Percentiles rank a stretch among this genome's conserved stretches.
phyloP scores from a whole-genome alignment of 495 filamentous ascomycete species.

The Margaritispora aquatica region DNA sequence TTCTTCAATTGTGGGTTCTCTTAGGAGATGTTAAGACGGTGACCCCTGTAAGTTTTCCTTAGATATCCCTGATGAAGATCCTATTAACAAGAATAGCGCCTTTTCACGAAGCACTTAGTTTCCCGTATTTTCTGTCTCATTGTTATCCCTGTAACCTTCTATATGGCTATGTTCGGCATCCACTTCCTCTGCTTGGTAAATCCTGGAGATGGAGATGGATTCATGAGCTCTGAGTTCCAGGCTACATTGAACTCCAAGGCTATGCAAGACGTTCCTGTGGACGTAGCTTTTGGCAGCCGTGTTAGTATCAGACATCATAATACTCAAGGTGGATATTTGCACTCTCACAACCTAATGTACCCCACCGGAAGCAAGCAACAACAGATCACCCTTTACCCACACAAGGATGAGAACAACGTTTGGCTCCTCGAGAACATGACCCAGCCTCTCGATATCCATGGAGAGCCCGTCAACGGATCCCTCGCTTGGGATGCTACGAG shows the following conservation, averaged over 20 bases:
- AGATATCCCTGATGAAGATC: neutral
- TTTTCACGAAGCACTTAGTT: constrained; percentile 94
- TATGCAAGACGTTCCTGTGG: constrained; percentile 91
- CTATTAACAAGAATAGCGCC: constrained; percentile 21
- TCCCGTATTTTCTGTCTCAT: constrained; percentile 90
- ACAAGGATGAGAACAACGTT: constrained; percentile 98
- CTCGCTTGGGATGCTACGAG: constrained; percentile 74
- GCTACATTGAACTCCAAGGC: constrained; percentile 91
- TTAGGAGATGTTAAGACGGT: constrained; percentile 84
- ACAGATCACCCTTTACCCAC: constrained; percentile 95
- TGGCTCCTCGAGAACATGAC: constrained; percentile 95
- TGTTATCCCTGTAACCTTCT: constrained; percentile 81
- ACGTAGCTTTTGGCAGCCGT: constrained; percentile 83
- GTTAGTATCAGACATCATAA: constrained; percentile 87
- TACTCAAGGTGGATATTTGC: constrained; percentile 95
- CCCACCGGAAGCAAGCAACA: constrained; percentile 96
- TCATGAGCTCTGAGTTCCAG: constrained; percentile 99
- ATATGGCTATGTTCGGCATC: constrained; percentile 92
- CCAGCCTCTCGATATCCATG: constrained; percentile 72
- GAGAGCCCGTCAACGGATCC: constrained; percentile 68
- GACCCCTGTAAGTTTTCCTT: constrained; percentile 41
- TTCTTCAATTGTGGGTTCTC: constrained; percentile 89
- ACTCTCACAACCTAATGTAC: constrained; percentile 97
- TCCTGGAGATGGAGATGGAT: constrained; percentile 94
- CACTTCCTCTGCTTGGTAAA: constrained; percentile 91